These are phyloP conservation scores for Dipsacomyces acuminosporus DNA, from an alignment of 371 early-diverging fungal genomes.

Conservation along the genomic window DNA sequence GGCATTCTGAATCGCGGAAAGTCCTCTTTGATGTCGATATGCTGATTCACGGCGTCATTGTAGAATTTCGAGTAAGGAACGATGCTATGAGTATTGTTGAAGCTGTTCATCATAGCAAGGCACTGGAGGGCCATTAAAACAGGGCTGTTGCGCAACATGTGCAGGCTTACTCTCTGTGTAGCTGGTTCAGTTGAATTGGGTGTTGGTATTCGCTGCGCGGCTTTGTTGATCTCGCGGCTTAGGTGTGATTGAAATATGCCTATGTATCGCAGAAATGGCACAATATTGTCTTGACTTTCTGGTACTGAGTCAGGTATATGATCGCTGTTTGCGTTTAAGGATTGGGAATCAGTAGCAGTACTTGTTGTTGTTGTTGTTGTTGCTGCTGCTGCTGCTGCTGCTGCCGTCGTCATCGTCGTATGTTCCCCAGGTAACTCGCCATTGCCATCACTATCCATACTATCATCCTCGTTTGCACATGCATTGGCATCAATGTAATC, in stretches of 20 bases:
- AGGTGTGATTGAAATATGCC: slow-evolving; percentile 37
- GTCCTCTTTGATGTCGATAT: slow-evolving; percentile 77
- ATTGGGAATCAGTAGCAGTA: too few relatives aligned
- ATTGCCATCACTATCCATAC: too few relatives aligned
- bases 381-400: too few relatives aligned
- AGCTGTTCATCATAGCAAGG: slow-evolving; percentile 33
- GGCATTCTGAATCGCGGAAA: slow-evolving; percentile 69
- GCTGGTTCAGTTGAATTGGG: slow-evolving; percentile 2
- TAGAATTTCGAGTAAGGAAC: slow-evolving; percentile 62
- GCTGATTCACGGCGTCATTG: slow-evolving; percentile 67
- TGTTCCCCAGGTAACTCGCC: too few relatives aligned
- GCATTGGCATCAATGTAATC: too few relatives aligned
- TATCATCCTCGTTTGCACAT: too few relatives aligned
- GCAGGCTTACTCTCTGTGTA: slow-evolving; percentile 28
- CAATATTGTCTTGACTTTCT: neutral
- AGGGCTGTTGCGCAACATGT: slow-evolving; percentile 12
- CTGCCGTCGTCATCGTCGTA: too few relatives aligned
- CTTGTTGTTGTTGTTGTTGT: too few relatives aligned
- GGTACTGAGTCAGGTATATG: too few relatives aligned
- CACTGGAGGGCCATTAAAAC: slow-evolving; percentile 30
- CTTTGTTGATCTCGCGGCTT: slow-evolving; percentile 16
- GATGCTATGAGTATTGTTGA: slow-evolving; percentile 50
- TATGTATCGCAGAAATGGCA: slow-evolving; percentile 20
- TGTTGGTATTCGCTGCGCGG: slow-evolving; percentile 5
- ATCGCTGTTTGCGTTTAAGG: too few relatives aligned